Evolutionary conservation across 2,329 filamentous ascomycete genomes (phyloP).

Genomic region (Fusarium denticulatum): DNA sequence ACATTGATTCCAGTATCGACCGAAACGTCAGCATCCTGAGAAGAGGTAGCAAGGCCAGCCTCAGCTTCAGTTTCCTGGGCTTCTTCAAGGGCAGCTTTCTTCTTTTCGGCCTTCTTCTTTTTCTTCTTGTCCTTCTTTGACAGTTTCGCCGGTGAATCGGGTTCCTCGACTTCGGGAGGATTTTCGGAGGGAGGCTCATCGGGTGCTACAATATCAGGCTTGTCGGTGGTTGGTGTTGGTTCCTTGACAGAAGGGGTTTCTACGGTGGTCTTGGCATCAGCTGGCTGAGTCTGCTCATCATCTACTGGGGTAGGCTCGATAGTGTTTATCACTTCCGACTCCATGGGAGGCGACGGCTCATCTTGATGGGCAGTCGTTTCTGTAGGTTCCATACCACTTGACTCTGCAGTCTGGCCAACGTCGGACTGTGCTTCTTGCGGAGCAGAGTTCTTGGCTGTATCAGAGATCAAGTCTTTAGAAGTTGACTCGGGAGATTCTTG

Average conservation of each 20-base stretch:
- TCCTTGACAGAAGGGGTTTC: conserved; percentile 36
- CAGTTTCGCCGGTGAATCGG: conserved; percentile 38
- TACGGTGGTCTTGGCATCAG: conserved; percentile 40
- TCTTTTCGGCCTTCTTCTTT: conserved; percentile 45
- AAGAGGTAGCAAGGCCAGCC: conserved; percentile 22
- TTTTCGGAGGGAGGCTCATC: conserved; percentile 28
- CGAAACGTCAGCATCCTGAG: conserved; percentile 23
- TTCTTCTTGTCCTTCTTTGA: conserved; percentile 51
- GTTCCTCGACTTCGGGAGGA: conserved; percentile 28
- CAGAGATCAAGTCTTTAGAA: background rate
- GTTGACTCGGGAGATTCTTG: conserved; percentile 15
- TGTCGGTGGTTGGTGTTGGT: conserved; percentile 19
- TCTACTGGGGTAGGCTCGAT: conserved; percentile 28
- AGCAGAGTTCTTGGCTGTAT: conserved; percentile 1
- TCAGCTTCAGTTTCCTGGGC: conserved; percentile 26
- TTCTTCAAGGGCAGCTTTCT: conserved; percentile 41
- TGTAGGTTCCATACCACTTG: conserved; percentile 4
- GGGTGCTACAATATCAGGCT: conserved; percentile 12
- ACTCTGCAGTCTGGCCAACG: background rate
- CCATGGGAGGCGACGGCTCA: conserved; percentile 9
- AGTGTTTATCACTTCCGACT: conserved; percentile 24
- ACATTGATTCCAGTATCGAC: conserved; percentile 20
- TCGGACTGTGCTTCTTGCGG: conserved; percentile 12
- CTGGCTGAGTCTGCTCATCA: conserved; percentile 38
- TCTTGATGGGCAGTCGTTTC: conserved; percentile 12